phyloP scores from a whole-genome alignment of 2,329 filamentous ascomycete species.

The Arthrobotrys musiformis region DNA sequence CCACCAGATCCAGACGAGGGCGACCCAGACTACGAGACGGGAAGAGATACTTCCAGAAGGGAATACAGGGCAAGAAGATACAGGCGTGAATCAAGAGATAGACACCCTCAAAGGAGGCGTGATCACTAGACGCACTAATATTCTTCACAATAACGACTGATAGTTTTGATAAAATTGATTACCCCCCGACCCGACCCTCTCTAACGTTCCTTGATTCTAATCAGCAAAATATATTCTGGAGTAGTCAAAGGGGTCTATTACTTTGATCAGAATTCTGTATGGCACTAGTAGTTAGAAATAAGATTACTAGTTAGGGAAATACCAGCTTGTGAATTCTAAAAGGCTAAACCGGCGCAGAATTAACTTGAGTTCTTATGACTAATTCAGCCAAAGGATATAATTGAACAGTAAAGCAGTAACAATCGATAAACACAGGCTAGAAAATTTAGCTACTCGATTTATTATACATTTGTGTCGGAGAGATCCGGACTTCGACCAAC shows the following conservation, averaged over 20 bases:
- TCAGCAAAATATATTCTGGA: background rate
- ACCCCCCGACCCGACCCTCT: background rate
- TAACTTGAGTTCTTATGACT: no score
- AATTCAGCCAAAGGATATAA: no score
- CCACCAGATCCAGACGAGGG: no score
- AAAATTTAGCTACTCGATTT: no score
- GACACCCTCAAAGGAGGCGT: no score
- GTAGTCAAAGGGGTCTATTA: background rate
- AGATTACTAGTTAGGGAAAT: background rate
- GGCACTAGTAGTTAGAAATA: background rate
- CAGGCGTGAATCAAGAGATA: background rate
- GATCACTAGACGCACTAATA: no score
- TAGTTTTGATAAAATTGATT: no score
- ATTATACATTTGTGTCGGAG: no score
- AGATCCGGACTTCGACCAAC: no score
- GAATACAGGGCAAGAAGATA: background rate
- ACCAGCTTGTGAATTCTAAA: background rate
- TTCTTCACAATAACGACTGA: no score
- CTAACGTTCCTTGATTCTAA: background rate
- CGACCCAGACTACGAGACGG: background rate
- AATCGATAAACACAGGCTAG: no score
- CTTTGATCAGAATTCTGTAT: background rate
- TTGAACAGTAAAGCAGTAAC: no score
- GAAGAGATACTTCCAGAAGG: background rate
- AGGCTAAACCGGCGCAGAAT: background rate